Base-by-base conservation (phyloP, 495 filamentous ascomycete genomes). In the Polyplosphaeria fusca region DNA sequence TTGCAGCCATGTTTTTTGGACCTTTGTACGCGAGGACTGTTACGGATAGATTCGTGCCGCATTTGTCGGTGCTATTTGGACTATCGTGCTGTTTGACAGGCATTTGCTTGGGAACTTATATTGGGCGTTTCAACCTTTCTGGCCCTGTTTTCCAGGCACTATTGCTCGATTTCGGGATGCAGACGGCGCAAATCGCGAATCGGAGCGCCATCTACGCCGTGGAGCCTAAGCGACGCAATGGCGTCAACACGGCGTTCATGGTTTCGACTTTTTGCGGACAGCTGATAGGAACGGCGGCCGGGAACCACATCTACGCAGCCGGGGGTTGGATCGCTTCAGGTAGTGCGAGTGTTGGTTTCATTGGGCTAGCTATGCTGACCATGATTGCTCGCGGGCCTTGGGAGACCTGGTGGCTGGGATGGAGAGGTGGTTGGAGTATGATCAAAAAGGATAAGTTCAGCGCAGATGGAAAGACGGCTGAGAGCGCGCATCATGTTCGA, bases 201-300 rank as follows among this genome's bases (percentile, higher is more conserved):
- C 74, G 89, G 0, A 78, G 76, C 0, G 77, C 82, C 2, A 86
- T 95, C 18, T 93, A 89, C 56, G 73, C 71, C 2, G 80, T 93
- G 14, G 82, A 85, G 52, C 84, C 88, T 1, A 83, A 83, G 57
- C 85, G 82, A 2, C 70, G 86, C 20, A 93, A 91, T 67, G 67
- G 89, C 0, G 77, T 91, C 20, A 95, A 95, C 64, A 93, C 89
- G 1, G 84, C 82, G 2, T 95, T 87, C 63, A 92, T 92, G 88
- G 76, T 91, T 2, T 74, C 76, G 11, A 78, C 78, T 0, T 93
- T 91, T 66, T 79, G 77, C 40, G 88, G 88, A 0, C 88, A 93
- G 72, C 68, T 94, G 19, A 82, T 81, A 55, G 89, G 89, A 0
- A 92, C 88, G 0, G 75, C 83, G 3, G 84, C 82, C 5, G 88